Conservation (phyloP, 2,329 filamentous ascomycete genomes). For the Calonectria pauciramosa region DNA sequence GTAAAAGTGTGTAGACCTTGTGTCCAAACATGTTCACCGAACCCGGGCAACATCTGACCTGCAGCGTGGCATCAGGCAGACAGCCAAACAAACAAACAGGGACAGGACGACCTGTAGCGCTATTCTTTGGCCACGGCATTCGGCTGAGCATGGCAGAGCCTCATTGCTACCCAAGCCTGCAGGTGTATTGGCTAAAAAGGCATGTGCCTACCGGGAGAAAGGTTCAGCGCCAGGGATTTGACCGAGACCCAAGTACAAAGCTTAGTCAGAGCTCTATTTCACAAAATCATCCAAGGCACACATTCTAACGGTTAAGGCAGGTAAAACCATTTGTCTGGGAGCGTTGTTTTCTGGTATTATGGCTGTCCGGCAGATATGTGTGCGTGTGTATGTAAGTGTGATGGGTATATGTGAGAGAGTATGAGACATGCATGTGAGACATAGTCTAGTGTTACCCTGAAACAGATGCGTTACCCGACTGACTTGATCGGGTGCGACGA, state of each 20-base stretch:
- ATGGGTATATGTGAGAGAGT: neutral
- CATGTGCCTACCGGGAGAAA: neutral
- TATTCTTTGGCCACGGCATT: neutral
- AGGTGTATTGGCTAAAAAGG: neutral
- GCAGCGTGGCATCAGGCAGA: conserved; percentile 33
- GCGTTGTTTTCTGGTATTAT: neutral
- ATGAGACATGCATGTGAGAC: neutral
- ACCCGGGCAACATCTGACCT: conserved; percentile 18
- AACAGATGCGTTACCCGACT: neutral
- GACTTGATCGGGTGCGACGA: neutral
- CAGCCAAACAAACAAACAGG: neutral
- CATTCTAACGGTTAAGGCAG: neutral
- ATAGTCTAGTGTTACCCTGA: neutral
- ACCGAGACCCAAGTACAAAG: neutral
- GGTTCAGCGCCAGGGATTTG: conserved; percentile 3
- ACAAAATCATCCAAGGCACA: conserved; percentile 2
- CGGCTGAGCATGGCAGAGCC: conserved; percentile 17
- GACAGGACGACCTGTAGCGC: neutral
- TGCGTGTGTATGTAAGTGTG: neutral
- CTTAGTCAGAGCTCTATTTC: conserved; percentile 18
- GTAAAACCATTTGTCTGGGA: neutral
- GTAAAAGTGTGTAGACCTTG: neutral
- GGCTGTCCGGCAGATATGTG: neutral
- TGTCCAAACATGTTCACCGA: neutral
- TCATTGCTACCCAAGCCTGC: conserved; percentile 7